phyloP scores from a whole-genome alignment of 1,139 yeast genomes.

The Nakaseomyces nivariensis region DNA sequence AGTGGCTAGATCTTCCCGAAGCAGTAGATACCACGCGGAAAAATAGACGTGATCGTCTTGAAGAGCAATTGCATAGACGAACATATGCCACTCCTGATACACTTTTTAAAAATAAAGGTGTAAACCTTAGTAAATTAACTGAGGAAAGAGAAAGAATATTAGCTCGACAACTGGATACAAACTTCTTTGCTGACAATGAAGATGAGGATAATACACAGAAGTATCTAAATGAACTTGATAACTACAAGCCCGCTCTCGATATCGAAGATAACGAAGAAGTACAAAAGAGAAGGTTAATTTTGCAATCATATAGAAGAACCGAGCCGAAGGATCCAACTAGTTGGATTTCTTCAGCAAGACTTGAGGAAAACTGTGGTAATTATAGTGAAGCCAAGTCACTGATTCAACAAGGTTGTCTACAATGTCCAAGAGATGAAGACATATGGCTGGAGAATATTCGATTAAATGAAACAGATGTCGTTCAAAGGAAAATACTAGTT shows the following conservation, averaged over 20 bases:
- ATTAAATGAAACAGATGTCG: slow-evolving; percentile 43
- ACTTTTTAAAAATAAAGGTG: slow-evolving; percentile 32
- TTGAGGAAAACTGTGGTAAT: slow-evolving; percentile 61
- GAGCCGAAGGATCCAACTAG: slow-evolving; percentile 69
- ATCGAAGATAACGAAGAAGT: slow-evolving; percentile 35
- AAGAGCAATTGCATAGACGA: slow-evolving; percentile 55
- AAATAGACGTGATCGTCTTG: slow-evolving; percentile 61
- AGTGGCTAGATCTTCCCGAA: slow-evolving; percentile 81
- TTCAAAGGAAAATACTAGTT: slow-evolving; percentile 44
- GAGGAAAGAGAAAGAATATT: slow-evolving; percentile 31
- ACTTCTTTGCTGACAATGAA: slow-evolving; percentile 9
- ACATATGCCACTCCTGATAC: slow-evolving; percentile 80
- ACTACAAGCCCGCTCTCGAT: slow-evolving; percentile 16
- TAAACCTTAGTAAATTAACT: slow-evolving; percentile 30
- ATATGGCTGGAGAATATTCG: slow-evolving; percentile 78
- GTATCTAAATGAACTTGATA: slow-evolving; percentile 19
- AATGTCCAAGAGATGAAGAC: slow-evolving; percentile 57
- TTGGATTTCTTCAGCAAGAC: slow-evolving; percentile 81
- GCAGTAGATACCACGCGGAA: slow-evolving; percentile 78
- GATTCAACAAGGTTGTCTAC: slow-evolving; percentile 63
- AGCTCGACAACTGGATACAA: slow-evolving; percentile 31
- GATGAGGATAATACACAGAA: slow-evolving; percentile 32
- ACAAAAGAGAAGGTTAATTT: slow-evolving; percentile 47
- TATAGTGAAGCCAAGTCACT: slow-evolving; percentile 47
- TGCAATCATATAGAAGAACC: slow-evolving; percentile 57